Conservation (phyloP, 495 filamentous ascomycete genomes). For the Daldinia childiae region DNA sequence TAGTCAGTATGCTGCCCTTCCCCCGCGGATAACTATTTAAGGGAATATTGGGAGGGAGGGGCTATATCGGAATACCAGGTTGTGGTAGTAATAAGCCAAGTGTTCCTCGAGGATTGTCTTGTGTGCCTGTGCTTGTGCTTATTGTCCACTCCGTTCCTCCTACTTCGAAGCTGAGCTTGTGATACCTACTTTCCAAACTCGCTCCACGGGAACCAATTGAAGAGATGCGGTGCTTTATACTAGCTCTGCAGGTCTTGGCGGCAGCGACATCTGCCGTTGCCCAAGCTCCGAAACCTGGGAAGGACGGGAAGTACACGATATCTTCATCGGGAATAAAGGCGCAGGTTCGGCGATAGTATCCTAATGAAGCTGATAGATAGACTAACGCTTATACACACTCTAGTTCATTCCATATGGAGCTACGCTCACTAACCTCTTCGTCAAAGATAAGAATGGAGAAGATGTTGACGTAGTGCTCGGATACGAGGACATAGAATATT, state of each 20-base stretch:
- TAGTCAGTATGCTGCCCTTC: constrained; percentile 25
- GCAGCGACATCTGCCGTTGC: constrained; percentile 38
- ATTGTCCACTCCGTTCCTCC: constrained; percentile 3
- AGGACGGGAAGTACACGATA: constrained; percentile 56
- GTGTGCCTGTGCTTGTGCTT: constrained; percentile 23
- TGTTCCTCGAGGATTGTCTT: constrained; percentile 31
- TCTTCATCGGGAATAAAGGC: constrained; percentile 61
- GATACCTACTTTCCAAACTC: constrained; percentile 28
- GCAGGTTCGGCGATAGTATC: constrained; percentile 50
- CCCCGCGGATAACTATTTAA: constrained; percentile 30
- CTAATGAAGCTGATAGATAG: not conserved
- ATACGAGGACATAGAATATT: constrained; percentile 61
- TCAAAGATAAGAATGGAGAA: constrained; percentile 64
- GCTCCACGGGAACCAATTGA: constrained; percentile 28
- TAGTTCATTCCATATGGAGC: constrained; percentile 67
- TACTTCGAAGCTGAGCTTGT: constrained; percentile 17
- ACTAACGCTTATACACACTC: constrained; percentile 15
- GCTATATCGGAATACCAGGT: constrained; percentile 16
- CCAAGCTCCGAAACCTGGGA: constrained; percentile 36
- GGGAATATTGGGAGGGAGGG: constrained; percentile 24
- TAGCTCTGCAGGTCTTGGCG: constrained; percentile 37
- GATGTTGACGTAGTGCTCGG: constrained; percentile 64
- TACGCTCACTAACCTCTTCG: constrained; percentile 65
- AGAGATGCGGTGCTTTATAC: constrained; percentile 42
- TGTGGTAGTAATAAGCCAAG: constrained; percentile 42